A percentile compares a stretch with the other conserved stretches of the same genome.
Conservation (phyloP, 441 rosid species). For the Pelargonium citronellum region DNA sequence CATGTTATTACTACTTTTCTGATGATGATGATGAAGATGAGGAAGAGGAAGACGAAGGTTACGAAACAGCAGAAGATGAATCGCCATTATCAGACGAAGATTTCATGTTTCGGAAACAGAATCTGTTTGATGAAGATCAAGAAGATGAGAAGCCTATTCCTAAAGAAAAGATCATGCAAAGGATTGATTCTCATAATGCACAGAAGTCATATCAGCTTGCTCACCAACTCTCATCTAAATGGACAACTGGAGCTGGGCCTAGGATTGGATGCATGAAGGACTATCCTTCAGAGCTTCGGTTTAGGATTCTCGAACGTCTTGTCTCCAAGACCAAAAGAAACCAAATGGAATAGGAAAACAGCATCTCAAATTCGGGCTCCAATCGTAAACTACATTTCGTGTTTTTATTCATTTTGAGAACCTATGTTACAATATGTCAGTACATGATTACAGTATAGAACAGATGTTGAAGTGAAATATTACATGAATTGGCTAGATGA, state of each 20-base stretch:
- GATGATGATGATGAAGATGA: background rate
- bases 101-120: constrained; percentile 36
- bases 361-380: too few species aligned
- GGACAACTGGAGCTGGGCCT: constrained; percentile 99
- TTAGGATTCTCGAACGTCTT: constrained; percentile 69
- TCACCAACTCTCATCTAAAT: constrained; percentile 63
- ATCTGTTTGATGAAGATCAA: constrained; percentile 41
- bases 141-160: constrained; percentile 37
- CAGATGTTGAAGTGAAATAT: too few species aligned
- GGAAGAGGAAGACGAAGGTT: constrained; percentile 13
- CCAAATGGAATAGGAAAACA: too few species aligned
- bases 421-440: too few species aligned
- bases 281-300: constrained; percentile 74
- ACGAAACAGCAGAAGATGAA: constrained; percentile 59
- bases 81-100: constrained; percentile 27
- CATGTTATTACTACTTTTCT: constrained; percentile 15
- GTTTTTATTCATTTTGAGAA: too few species aligned
- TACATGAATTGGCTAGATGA: constrained; percentile 34
- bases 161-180: constrained; percentile 50
- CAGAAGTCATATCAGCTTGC: constrained; percentile 68
- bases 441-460: too few species aligned
- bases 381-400: too few species aligned
- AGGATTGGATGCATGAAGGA: constrained; percentile 88
- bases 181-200: constrained; percentile 68
- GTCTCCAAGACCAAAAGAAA: constrained; percentile 55